Base-by-base conservation (phyloP, 2,329 filamentous ascomycete species). In the Mariannaea sp. region DNA sequence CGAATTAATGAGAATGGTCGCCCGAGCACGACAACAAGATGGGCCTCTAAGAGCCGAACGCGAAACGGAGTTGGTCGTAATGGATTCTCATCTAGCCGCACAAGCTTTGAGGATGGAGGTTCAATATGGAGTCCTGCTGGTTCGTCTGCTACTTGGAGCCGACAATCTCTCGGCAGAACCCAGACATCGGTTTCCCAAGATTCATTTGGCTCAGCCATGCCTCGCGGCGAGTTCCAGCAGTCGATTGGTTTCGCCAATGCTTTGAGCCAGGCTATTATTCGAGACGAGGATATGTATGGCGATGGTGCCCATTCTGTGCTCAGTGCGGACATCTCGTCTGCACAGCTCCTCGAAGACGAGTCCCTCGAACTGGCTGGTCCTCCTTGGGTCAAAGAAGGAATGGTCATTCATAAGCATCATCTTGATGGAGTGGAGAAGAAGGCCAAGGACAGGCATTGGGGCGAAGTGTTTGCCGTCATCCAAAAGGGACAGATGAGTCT, bases 311-410 rank as follows among this genome's bases (percentile, higher is more conserved):
- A 75, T 3, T 84, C 73, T 66, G 77, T 77, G 61, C 77, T 80
- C 58, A 86, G 87, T 62, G 85, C 87, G 24, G 82, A 84, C 38
- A 73, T 84, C 27, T 78, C 76, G 1, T 76, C 77, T 1, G 78
- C 82, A 5, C 84, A 88, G 20, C 76, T 97, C 8, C 83, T 97
- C 0, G 93, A 97, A 65, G 94, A 97, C 66, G 94, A 99, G 67
- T 91, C 88, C 0, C 81, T 99, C 10, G 92, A 96, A 68, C 84
- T 99, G 32, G 86, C 89, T 9, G 94, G 94, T 19, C 90, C 94
- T n/a, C 94, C 94, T 0, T 99, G 94, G 94, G 88, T 95, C 22
- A 99, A 99, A 74, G 94, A 99, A 73, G 94, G 94, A 57, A 90
- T 95, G 64, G 79, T 97, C 16, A 93, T 93, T 62, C 93, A 99